Conservation (phyloP, 2,329 filamentous ascomycete genomes). For the Diaporthe sp. region DNA sequence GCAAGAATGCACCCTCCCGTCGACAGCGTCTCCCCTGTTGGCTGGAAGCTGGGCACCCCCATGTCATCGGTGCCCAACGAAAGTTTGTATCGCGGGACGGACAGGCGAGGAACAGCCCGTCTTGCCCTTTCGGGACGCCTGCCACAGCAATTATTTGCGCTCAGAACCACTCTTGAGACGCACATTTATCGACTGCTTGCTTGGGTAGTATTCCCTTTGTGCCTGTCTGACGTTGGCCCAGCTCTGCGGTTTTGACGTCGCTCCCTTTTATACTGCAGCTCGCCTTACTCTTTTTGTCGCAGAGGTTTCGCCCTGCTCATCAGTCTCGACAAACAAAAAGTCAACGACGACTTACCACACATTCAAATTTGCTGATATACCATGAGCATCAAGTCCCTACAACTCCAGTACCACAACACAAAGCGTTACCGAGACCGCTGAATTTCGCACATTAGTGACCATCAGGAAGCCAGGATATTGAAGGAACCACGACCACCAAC, state of each 20-base stretch:
- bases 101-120: slow-evolving; percentile 13
- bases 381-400: slow-evolving; percentile 36
- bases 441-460: background rate
- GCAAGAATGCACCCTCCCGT: slow-evolving; percentile 32
- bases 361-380: slow-evolving; percentile 9
- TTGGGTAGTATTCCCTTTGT: slow-evolving; percentile 20
- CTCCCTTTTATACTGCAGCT: slow-evolving; percentile 36
- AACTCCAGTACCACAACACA: slow-evolving; percentile 33
- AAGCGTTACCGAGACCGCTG: slow-evolving; percentile 38
- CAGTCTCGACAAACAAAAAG: slow-evolving; percentile 15
- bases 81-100: slow-evolving; percentile 29
- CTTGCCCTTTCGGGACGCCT: slow-evolving; percentile 32
- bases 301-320: slow-evolving; percentile 4
- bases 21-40: slow-evolving; percentile 39
- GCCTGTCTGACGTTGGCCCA: slow-evolving; percentile 15
- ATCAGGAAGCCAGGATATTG: background rate
- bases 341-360: slow-evolving; percentile 11
- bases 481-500: background rate
- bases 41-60: slow-evolving; percentile 31
- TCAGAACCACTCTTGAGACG: slow-evolving; percentile 23
- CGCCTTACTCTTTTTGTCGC: slow-evolving; percentile 24
- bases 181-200: slow-evolving; percentile 27
- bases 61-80: slow-evolving; percentile 40
- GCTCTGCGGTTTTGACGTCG: slow-evolving; percentile 12
- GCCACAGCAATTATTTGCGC: slow-evolving; percentile 20